Evolutionary conservation across 371 early-diverging fungal genomes (phyloP), one percentile per base, ranked within the genome.

Genomic region (Mucor saturninus): DNA sequence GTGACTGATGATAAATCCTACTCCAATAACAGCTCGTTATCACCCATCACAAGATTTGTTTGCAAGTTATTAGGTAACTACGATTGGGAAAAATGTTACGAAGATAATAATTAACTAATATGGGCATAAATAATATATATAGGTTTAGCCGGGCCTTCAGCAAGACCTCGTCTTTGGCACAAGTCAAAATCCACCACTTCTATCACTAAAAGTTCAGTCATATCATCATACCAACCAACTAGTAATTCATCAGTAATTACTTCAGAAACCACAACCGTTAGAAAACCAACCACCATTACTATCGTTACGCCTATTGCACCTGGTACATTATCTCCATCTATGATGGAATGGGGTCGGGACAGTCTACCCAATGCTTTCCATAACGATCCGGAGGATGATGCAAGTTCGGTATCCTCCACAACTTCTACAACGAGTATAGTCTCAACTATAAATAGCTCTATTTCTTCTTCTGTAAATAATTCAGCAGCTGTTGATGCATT

Each of bases 111-210:
- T 14, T 10, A 26, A 40, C 35, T 21, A 21, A 39, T 51, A 42
- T 40, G 40, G 21, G n/a, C n/a, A 52, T 30, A 28, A 28, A 14
- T 54, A 28, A 40, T 35, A 40, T 3, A 15, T 15, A 30, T 48
- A 65, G 59, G 65, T 3, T 28, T 65, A 49, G 45, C 50, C 7
- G 30, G 55, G 1, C 37, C 59, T 10, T 10, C 46, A 13, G 11
- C 59, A 58, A 59, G 58, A 43, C 69, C 72, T 28, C 57, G 58
- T 14, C 40, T 42, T 43, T 29, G 60, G 58, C 72, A 71, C 45
- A 71, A 71, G 32, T 67, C 72, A 21, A 61, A 35, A 35, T 71
- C 72, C 26, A 71, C 72, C 2, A 71, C 72, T 5, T 71, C 72
- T 8, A 67, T 71, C 30, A 71, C 72, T 3, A 67, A 67, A 58